Base-by-base conservation (phyloP, 805 yeast species). In the Brettanomyces bruxellensis region DNA sequence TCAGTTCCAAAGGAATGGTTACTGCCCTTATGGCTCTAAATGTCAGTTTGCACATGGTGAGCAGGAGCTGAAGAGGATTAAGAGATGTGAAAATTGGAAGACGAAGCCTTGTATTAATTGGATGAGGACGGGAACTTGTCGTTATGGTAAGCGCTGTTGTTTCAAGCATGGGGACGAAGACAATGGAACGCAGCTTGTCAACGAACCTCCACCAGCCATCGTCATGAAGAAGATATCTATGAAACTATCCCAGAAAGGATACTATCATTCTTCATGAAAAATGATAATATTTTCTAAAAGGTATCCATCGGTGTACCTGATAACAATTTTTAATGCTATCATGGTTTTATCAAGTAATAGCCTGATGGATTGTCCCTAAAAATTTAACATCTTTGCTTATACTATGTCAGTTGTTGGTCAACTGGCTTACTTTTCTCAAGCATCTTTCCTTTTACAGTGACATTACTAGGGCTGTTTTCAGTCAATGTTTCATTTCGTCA, bases 11-110 rank as follows among this genome's bases (percentile, higher is more conserved):
- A 75, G 78, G 52, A 79, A 80, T 24, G 85, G 86, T 24, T 58
- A 63, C 44, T 89, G 97, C 62, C 95, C 95, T 13, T 89, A 89
- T 61, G 95, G 95, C 2, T 74, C 76, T 53, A 89, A 89, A 68
- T 89, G 97, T 64, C 96, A 89, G 67, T 89, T 89, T 72, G 96
- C 96, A 5, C 97, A 89, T 60, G 96, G 97, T 18, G 71, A 76
- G 37, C 67, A 74, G 46, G 96, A 89, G 63, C 69, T 89, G 55
- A 86, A 86, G 62, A 55, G 65, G 11, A 81, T 87, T 40, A 82
- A 79, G 49, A 73, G 91, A 49, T 82, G 89, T 9, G 78, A 81
- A 46, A 89, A 88, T 59, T 89, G 91, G 84, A 79, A 95, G 60
- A 86, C 95, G 12, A 89, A 89, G 67, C 85, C 90, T 13, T 89